A percentile compares a stretch with the other conserved stretches of the same genome.
Conservation (phyloP, 2,329 filamentous ascomycete species). For the Ceratocystis variospora region DNA sequence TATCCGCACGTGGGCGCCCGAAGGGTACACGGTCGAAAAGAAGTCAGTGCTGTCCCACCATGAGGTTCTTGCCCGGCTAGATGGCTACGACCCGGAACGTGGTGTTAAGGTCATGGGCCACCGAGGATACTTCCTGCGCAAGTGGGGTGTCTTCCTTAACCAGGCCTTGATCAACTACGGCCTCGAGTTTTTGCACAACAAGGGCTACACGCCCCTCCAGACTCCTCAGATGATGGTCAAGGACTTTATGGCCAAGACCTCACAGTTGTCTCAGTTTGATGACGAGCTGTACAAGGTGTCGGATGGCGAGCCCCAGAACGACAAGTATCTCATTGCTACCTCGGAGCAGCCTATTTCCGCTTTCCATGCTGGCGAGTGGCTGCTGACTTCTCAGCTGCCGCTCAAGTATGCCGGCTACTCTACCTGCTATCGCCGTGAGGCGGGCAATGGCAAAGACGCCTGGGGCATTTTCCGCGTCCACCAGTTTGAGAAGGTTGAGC, state of each 20-base stretch:
- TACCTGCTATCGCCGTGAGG: conserved; percentile 92
- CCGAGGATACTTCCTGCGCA: conserved; percentile 80
- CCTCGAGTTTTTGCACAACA: conserved; percentile 69
- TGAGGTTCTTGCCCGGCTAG: conserved; percentile 75
- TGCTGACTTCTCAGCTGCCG: conserved; percentile 69
- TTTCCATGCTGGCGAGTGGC: conserved; percentile 87
- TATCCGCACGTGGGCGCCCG: conserved; percentile 66
- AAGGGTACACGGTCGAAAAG: conserved; percentile 60
- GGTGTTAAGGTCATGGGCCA: conserved; percentile 91
- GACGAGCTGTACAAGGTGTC: conserved; percentile 97
- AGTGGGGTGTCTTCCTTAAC: conserved; percentile 76
- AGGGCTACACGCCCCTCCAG: conserved; percentile 70
- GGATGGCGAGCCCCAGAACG: conserved; percentile 69
- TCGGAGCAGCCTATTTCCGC: conserved; percentile 92
- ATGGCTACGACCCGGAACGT: conserved; percentile 85
- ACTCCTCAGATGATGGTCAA: conserved; percentile 90
- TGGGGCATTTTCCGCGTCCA: conserved; percentile 98
- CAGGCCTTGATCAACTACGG: conserved; percentile 92
- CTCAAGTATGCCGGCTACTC: conserved; percentile 88
- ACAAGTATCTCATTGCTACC: conserved; percentile 69
- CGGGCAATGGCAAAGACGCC: conserved; percentile 74
- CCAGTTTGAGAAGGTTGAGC: conserved; percentile 91
- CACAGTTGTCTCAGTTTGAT: conserved; percentile 92
- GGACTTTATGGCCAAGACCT: conserved; percentile 95
- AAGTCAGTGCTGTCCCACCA: conserved; percentile 76